Evolutionary conservation across 2,329 filamentous ascomycete species (phyloP), one percentile per base, ranked within the genome.

Genomic region (Stagonosporopsis tanaceti): DNA sequence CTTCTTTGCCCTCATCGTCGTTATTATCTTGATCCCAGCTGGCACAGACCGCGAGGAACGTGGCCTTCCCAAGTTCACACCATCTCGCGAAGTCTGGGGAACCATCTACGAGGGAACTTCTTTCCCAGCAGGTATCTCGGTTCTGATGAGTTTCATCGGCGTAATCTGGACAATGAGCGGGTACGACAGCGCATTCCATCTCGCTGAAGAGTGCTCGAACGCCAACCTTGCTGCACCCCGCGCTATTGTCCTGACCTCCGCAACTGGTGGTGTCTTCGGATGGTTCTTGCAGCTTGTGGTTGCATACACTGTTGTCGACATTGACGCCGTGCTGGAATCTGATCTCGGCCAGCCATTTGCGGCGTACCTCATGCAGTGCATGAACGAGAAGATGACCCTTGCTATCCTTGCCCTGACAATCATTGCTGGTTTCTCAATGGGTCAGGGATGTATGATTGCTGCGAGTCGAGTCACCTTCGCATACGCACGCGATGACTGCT

Each of bases 121-220:
- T 42, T 92, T 85, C 69, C 87, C 89, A 0, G 81, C 87, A 51
- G 89, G 89, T 17, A 78, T 91, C 20, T 84, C 87, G 0, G 81
- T 91, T 0, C 78, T 92, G 25, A 91, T 91, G 88, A 86, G 83
- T 22, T 92, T 92, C 71, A 83, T 90, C 40, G 83, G 84, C 27
- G 87, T 89, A 32, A 89, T 90, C 61, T 89, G 87, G 87, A 89
- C 87, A 5, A 88, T 87, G 80, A 70, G 82, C 81, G 87, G 87
- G 38, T 90, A 89, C 69, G 88, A 90, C 72, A 83, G 83, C 0
- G 85, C 88, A 0, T 91, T 91, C 72, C 89, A 92, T 75, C 76
- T 92, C n/a, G 84, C 86, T 3, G 89, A 92, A 69, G 89, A 92
- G 74, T 92, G 89, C 74, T 87, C 86, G 58, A 92, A 92, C 64